These are phyloP conservation scores for Coemansia sp. DNA, from an alignment of 192 early-diverging fungal species.

Conservation along the genomic window DNA sequence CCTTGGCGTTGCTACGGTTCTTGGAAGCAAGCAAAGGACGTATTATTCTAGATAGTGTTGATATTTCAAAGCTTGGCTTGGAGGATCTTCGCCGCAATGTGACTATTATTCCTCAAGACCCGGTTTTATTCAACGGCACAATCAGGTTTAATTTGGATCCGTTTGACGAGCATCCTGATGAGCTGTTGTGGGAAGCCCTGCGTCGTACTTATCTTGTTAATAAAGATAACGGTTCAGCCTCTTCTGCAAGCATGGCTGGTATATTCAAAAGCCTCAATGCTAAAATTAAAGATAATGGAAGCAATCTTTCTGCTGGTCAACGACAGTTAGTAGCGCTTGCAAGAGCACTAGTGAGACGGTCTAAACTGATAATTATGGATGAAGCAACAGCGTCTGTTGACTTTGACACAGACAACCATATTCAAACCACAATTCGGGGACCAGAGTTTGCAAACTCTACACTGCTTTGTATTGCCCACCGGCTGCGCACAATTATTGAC, in stretches of 20 bases:
- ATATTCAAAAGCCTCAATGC: constrained; percentile 23
- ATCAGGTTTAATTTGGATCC: constrained; percentile 88
- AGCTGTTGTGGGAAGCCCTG: constrained; percentile 72
- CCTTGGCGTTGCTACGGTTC: constrained; percentile 74
- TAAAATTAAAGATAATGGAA: constrained; percentile 57
- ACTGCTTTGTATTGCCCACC: constrained; percentile 70
- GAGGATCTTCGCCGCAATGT: constrained; percentile 69
- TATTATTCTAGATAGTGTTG: constrained; percentile 72
- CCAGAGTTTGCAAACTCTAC: constrained; percentile 62
- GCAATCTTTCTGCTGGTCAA: constrained; percentile 78
- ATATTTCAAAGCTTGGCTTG: constrained; percentile 69
- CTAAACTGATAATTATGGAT: constrained; percentile 69
- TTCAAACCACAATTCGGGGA: constrained; percentile 68
- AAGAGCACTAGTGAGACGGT: constrained; percentile 70
- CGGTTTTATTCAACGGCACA: constrained; percentile 67
- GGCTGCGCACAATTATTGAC: constrained; percentile 70
- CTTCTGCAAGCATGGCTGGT: too few species aligned
- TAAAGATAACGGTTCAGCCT: background rate
- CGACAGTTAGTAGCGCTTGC: constrained; percentile 79
- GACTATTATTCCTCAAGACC: constrained; percentile 82
- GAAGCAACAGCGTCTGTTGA: constrained; percentile 78
- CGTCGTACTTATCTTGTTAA: constrained; percentile 68
- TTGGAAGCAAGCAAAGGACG: constrained; percentile 66
- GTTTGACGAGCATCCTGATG: constrained; percentile 72
- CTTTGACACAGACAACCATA: constrained; percentile 73